Base-by-base conservation (phyloP, 306 rosid genomes). In the Acacia crassicarpa region DNA sequence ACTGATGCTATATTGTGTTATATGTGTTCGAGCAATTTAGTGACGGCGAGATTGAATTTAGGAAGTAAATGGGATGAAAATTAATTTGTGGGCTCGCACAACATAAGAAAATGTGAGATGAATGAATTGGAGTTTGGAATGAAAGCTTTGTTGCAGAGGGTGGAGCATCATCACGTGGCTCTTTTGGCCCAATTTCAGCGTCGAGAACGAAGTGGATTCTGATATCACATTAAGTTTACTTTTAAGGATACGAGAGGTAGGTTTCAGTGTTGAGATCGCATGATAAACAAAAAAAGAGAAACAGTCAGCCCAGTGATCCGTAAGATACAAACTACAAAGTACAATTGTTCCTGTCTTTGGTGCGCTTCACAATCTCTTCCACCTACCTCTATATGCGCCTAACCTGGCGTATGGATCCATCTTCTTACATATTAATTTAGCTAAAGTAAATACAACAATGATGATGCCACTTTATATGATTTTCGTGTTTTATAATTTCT, bases 211-310 rank as follows among this genome's bases (percentile, higher is more conserved):
- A 74, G 75, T 81, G 79, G 67, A 35, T 73, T 48, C 44, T 73
- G 67, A 73, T 49, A 63, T 81, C 80, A 81, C 58, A 12, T 2
- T 8, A 81, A 22, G 8, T 12, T 54, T 38, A 63, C 8, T 62
- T 62, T 25, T 3, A 9, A 23, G 67, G 67, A 25, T 59, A 23
- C 8, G 14, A 59, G 66, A 10, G 33, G 66, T 23, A 10, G 66
- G 66, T 23, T 59, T 59, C 16, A 3, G 4, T 58, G 8, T 22
- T 22, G 13, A 2, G 9, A 19, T 4, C 58, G 5, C 66, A 22
- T 6, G 16, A 4, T 14, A 59, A 13, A 2, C 14, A 1, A 10
- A 4, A 11, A 1, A 25, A 59, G 8, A 61, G 17, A 25, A 61
- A 59, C 32, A 23, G 33, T 10, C 67, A 61, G 4, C 38, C 62